These are phyloP conservation scores for Apiotrichum gracile DNA, from an alignment of 1,284 basidiomycete species.

Conservation along the genomic window DNA sequence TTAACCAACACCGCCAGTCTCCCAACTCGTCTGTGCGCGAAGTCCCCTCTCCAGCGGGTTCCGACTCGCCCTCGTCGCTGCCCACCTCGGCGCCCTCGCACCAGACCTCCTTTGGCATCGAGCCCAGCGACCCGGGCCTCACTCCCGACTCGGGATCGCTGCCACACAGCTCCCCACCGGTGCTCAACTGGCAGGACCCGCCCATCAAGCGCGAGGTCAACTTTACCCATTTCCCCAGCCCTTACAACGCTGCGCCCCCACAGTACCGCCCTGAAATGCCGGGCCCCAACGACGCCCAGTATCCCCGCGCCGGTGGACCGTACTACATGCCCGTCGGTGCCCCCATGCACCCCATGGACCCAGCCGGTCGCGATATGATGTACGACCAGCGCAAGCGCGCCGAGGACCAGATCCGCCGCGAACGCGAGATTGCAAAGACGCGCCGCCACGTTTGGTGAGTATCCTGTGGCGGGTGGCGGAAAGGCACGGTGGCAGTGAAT, in stretches of 20 bases:
- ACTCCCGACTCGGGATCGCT: not conserved
- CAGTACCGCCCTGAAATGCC: not conserved
- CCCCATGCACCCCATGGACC: not conserved
- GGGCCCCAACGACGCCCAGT: not conserved
- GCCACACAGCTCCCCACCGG: not conserved
- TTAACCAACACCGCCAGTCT: not conserved
- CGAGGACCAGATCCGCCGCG: conserved; percentile 6
- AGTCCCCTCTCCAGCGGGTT: not conserved
- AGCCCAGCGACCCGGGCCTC: not conserved
- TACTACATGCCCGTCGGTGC: not conserved
- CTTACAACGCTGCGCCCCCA: not conserved
- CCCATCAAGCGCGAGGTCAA: not conserved
- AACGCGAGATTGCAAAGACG: conserved; percentile 12
- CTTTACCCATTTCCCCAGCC: not conserved
- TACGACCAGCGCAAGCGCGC: not conserved
- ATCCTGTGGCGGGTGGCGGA: not conserved
- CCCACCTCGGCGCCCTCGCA: not conserved
- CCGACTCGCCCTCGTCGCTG: not conserved
- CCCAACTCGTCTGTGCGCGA: not conserved
- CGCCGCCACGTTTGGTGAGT: conserved; percentile 26
- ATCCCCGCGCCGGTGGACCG: not conserved
- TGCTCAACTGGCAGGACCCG: not conserved
- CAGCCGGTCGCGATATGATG: not conserved
- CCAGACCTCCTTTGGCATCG: not conserved
- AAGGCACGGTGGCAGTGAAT: not conserved